Percentiles rank a stretch among this genome's conserved stretches.
Conservation (phyloP, 2,329 filamentous ascomycete genomes). For the Parastagonospora nodorum region DNA sequence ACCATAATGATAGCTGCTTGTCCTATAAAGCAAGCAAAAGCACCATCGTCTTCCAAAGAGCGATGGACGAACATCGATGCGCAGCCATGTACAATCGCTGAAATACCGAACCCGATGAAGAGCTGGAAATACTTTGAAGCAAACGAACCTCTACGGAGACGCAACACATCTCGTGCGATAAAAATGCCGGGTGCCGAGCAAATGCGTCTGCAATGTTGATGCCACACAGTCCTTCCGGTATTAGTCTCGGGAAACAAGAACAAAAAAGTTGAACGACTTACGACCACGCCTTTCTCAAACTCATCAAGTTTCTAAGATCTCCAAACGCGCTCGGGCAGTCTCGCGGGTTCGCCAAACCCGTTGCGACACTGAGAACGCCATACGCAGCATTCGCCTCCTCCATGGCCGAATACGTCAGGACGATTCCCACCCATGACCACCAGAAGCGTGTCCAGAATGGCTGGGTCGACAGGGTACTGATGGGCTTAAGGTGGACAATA, state of each 20-base stretch:
- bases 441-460: conserved; percentile 18
- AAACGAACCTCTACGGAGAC: conserved; percentile 30
- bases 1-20: conserved; percentile 35
- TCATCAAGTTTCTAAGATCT: conserved; percentile 18
- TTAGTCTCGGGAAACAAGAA: neutral
- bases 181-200: conserved; percentile 22
- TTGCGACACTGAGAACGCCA: conserved; percentile 20
- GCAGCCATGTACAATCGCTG: conserved; percentile 18
- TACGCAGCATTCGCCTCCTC: conserved; percentile 17
- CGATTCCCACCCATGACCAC: conserved; percentile 25
- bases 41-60: conserved; percentile 18
- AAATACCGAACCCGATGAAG: conserved; percentile 28
- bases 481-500: conserved; percentile 10
- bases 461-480: neutral
- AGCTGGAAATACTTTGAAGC: conserved; percentile 38
- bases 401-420: conserved; percentile 21
- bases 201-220: conserved; percentile 28
- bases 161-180: conserved; percentile 23
- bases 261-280: conserved; percentile 10
- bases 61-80: conserved; percentile 22
- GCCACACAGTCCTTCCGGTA: conserved; percentile 26
- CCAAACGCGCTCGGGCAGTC: conserved; percentile 35
- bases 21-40: conserved; percentile 22
- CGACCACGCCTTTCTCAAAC: conserved; percentile 30
- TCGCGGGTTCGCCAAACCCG: conserved; percentile 21